These are phyloP conservation scores for Cornus kousa DNA, from an alignment of 148 eudicot species.

Conservation along the genomic window DNA sequence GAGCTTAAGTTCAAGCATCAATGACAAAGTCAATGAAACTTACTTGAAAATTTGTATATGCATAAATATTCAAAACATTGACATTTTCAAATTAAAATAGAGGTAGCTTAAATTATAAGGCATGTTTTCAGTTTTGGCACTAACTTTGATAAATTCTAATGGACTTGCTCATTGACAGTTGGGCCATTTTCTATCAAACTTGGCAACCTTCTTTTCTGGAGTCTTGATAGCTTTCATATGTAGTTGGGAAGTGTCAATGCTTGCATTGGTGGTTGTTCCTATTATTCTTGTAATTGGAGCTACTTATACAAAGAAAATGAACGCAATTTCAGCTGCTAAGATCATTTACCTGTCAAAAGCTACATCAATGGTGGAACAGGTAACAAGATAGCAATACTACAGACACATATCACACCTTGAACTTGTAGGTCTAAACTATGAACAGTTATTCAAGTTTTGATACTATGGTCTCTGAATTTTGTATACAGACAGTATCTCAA, in stretches of 20 bases:
- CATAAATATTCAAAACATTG: background rate
- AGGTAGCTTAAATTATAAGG: background rate
- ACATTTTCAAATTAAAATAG: background rate
- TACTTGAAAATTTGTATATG: background rate
- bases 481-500: slow-evolving; percentile 41
- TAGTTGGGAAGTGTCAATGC: slow-evolving; percentile 54
- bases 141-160: background rate
- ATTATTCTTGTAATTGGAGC: slow-evolving; percentile 48
- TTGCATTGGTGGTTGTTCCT: slow-evolving; percentile 45
- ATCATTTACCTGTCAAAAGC: slow-evolving; percentile 39
- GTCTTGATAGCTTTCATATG: slow-evolving; percentile 44
- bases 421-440: background rate
- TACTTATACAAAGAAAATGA: slow-evolving; percentile 50
- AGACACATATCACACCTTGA: background rate
- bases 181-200: slow-evolving; percentile 46
- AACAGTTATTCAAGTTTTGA: background rate
- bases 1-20: background rate
- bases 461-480: background rate
- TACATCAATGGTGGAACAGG: slow-evolving; percentile 53
- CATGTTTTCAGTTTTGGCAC: background rate
- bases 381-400: slow-evolving; percentile 5
- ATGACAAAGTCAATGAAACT: background rate
- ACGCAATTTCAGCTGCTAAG: slow-evolving; percentile 32
- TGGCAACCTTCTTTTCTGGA: slow-evolving; percentile 46
- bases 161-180: slow-evolving; percentile 28